Percentiles rank a stretch among this genome's conserved stretches.
Evolutionary conservation across 768 basidiomycete species (phyloP).

Genomic region (Roridomyces roridus): DNA sequence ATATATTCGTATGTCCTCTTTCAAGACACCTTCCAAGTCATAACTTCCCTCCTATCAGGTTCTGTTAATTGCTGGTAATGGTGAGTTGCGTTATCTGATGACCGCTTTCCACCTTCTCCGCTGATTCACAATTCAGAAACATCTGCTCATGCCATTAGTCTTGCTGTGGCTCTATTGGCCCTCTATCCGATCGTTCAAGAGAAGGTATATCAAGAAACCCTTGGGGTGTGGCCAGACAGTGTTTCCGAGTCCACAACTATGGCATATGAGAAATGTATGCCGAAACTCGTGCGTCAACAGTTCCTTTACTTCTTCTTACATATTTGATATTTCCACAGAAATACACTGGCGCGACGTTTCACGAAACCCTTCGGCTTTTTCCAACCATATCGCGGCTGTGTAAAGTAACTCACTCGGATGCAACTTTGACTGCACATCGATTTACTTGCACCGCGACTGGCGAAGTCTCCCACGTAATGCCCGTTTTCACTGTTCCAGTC

Average conservation of each 20-base stretch:
- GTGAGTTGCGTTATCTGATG: slow-evolving; percentile 30
- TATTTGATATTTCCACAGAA: slow-evolving; percentile 27
- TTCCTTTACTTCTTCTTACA: not conserved
- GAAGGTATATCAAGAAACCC: slow-evolving; percentile 49
- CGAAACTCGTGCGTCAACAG: slow-evolving; percentile 34
- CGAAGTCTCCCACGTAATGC: too few species aligned
- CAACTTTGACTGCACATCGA: too few species aligned
- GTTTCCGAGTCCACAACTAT: slow-evolving; percentile 30
- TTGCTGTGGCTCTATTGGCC: slow-evolving; percentile 51
- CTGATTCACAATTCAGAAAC: slow-evolving; percentile 43
- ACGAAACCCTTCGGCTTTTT: too few species aligned
- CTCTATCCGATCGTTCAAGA: slow-evolving; percentile 56
- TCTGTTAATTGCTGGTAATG: slow-evolving; percentile 58
- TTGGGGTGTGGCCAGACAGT: slow-evolving; percentile 44
- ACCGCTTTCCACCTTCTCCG: not conserved
- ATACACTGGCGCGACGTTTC: too few species aligned
- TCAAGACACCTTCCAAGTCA: too few species aligned
- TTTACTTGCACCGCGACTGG: too few species aligned
- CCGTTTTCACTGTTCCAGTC: too few species aligned
- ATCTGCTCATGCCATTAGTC: slow-evolving; percentile 49
- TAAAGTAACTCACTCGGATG: too few species aligned
- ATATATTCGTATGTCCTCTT: slow-evolving; percentile 50
- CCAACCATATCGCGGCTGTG: too few species aligned
- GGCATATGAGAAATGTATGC: too few species aligned
- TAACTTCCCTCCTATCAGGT: slow-evolving; percentile 36